Base-by-base conservation (phyloP, 2,329 filamentous ascomycete genomes). In the Cyphellophora europaea region DNA sequence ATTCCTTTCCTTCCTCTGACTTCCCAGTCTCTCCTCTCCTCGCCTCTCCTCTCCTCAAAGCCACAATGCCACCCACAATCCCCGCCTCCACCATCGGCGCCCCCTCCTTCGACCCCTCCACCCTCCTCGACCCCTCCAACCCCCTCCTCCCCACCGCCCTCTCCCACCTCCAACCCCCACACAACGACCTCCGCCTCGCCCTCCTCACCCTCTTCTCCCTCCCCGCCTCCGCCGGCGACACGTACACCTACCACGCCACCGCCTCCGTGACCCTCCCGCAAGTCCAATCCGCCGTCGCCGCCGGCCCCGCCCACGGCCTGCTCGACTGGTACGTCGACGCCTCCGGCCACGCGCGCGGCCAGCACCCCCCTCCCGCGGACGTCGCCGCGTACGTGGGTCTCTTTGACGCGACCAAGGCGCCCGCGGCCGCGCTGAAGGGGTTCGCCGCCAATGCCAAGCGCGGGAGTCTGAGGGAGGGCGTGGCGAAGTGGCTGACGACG, bases 401-500 rank as follows among this genome's bases (percentile, higher is more conserved):
- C 50, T 86, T 85, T 63, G 63, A 63, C 19, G 68, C 79, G 2
- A 59, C 66, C 1, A 76, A 75, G 3, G 63, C 66, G 10, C 79
- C 77, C 2, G 49, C 67, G 4, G 74, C 78, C 38, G 71, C 79
- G 8, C 65, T 86, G 11, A 79, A 67, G 41, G 71, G 69, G 32
- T 71, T 83, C 49, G 58, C 58, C 31, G 67, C 78, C 41, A 84
- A 83, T 52, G 79, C 82, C 25, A 75, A 74, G 55, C 71, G 79
- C 54, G 62, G 56, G 25, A 81, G 79, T 2, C 62, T 82, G 12
- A 72, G 79, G 32, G 57, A 65, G 36, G 59, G 61, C 18, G 65
- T 77, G 14, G 72, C 77, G 4, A 54, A 62, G 5, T 69, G 79
- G 54, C 65, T 86, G n/a, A 43, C 53, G 21, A 49, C 59, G 15